A percentile compares a stretch with the other conserved stretches of the same genome.
phyloP scores from a whole-genome alignment of 352 stramenopile genomes.

The Phytophthora sojae region DNA sequence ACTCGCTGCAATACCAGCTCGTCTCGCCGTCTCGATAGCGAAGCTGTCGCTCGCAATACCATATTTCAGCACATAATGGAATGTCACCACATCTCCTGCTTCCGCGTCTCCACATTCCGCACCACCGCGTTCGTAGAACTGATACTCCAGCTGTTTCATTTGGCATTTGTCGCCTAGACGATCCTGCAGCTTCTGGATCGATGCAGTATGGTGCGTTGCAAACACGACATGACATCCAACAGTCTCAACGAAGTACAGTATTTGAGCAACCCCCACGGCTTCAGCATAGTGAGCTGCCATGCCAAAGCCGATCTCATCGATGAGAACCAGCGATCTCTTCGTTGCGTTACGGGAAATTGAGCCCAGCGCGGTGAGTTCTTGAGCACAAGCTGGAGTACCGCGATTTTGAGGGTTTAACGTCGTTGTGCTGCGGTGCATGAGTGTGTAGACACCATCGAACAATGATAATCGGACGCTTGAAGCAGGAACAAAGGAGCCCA shows the following conservation, averaged over 20 bases:
- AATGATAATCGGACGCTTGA: constrained; percentile 42
- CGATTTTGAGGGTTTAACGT: constrained; percentile 15
- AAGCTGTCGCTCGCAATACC: constrained; percentile 45
- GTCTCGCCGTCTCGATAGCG: constrained; percentile 35
- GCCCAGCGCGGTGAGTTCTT: constrained; percentile 39
- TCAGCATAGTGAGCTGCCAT: constrained; percentile 35
- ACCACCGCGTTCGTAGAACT: constrained; percentile 14
- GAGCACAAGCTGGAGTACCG: neutral
- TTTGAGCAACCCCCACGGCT: constrained; percentile 37
- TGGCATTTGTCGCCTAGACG: constrained; percentile 26
- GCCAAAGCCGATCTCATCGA: constrained; percentile 59
- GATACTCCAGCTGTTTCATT: constrained; percentile 38
- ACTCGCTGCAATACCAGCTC: constrained; percentile 27
- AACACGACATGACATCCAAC: constrained; percentile 47
- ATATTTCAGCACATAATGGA: constrained; percentile 42
- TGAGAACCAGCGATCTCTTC: constrained; percentile 44
- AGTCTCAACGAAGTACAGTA: constrained; percentile 35
- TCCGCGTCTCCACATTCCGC: neutral
- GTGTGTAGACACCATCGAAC: constrained; percentile 74
- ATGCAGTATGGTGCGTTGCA: constrained; percentile 43
- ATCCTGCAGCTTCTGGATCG: constrained; percentile 29
- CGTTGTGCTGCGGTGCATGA: constrained; percentile 59
- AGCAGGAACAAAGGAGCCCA: constrained; percentile 70
- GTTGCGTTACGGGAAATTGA: constrained; percentile 38
- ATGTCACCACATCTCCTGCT: constrained; percentile 17